Conservation (phyloP, 2,329 filamentous ascomycete genomes). For the Fusarium anguioides region DNA sequence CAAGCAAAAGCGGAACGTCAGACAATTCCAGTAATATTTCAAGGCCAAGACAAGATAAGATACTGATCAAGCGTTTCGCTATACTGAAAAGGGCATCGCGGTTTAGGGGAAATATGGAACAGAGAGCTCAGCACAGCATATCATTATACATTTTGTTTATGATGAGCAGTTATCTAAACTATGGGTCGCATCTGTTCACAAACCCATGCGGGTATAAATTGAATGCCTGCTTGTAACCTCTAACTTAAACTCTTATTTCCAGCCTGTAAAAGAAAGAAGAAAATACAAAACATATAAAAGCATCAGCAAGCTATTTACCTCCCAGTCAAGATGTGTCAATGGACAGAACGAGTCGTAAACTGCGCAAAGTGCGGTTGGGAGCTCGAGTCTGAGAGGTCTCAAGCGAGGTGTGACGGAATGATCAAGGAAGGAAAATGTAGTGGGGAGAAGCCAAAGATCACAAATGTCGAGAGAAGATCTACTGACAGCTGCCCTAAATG, state of each 20-base stretch:
- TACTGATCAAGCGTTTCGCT: rapidly evolving
- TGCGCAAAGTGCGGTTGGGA: background rate
- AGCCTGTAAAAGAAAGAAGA: background rate
- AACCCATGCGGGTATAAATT: no score
- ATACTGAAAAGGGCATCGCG: no score
- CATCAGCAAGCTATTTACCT: no score
- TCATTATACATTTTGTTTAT: no score
- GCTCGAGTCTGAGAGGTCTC: background rate
- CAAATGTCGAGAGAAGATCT: rapidly evolving
- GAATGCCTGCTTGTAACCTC: no score
- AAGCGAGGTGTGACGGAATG: background rate
- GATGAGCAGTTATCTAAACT: no score
- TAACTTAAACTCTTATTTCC: no score
- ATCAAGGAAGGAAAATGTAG: background rate
- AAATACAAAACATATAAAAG: no score
- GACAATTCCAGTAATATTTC: background rate
- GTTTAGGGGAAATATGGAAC: no score
- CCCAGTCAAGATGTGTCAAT: background rate
- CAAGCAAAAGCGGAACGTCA: background rate
- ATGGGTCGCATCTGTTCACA: no score
- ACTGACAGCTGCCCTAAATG: background rate
- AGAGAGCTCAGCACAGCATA: no score
- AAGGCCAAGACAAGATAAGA: rapidly evolving
- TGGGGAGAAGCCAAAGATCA: background rate
- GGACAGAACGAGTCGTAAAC: background rate